A percentile compares a stretch with the other conserved stretches of the same genome.
Evolutionary conservation across 2,329 filamentous ascomycete genomes (phyloP).

Genomic region (Xylaria sp.): DNA sequence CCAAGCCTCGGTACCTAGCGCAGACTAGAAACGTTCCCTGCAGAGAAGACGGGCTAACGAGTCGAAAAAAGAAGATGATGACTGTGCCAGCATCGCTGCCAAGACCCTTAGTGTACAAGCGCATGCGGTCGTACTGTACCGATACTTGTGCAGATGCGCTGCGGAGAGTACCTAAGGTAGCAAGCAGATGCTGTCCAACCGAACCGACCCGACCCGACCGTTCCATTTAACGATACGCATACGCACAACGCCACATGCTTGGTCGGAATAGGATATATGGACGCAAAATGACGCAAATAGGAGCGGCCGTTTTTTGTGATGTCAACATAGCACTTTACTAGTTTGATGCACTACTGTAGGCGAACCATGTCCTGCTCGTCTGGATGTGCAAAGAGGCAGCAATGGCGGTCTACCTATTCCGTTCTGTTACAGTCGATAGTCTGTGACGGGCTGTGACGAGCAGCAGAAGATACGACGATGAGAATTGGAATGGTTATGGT

Average conservation of each 20-base stretch:
- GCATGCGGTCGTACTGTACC: neutral
- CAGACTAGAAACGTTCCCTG: neutral
- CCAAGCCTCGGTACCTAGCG: constrained; percentile 9
- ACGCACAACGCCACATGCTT: no score
- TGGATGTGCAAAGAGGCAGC: constrained; percentile 14
- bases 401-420: neutral
- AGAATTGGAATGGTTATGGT: neutral
- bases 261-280: neutral
- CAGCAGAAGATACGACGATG: neutral
- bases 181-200: constrained; percentile 8
- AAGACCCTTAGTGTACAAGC: constrained; percentile 31
- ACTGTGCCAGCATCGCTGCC: constrained; percentile 30
- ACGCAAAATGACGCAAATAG: constrained; percentile 15
- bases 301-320: constrained; percentile 2
- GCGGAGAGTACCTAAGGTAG: neutral
- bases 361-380: constrained; percentile 20
- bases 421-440: neutral
- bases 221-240: neutral
- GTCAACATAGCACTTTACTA: neutral
- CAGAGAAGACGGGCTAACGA: constrained; percentile 2
- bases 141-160: neutral
- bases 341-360: neutral
- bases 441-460: neutral
- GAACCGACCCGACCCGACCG: constrained; percentile 1
- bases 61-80: constrained; percentile 21